These are phyloP conservation scores for Chaetoceros tenuissimus DNA, from an alignment of 108 stramenopile species.

Conservation along the genomic window DNA sequence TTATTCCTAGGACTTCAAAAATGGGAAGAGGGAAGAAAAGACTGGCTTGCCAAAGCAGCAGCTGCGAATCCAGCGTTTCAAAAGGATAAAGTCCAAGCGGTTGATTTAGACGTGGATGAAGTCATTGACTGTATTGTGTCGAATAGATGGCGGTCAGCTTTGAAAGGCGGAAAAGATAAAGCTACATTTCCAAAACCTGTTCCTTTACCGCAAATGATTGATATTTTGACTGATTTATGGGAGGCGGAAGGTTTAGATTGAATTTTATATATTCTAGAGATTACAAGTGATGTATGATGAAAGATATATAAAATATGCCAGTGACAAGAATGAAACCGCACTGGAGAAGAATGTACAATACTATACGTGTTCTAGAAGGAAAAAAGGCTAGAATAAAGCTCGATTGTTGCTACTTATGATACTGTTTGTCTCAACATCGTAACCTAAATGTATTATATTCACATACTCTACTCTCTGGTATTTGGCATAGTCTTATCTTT, in stretches of 20 bases:
- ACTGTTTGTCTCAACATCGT: no score
- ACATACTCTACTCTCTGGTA: no score
- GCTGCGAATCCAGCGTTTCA: conserved; percentile 1
- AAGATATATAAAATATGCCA: no score
- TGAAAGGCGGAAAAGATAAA: conserved; percentile 19
- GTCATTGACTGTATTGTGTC: conserved; percentile 71
- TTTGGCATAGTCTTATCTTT: no score
- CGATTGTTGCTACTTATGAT: no score
- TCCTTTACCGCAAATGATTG: conserved; percentile 71
- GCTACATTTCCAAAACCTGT: conserved; percentile 56
- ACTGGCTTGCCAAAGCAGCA: conserved; percentile 1
- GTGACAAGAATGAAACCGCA: no score
- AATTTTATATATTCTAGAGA: no score
- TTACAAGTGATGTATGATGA: no score
- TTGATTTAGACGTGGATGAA: conserved; percentile 61
- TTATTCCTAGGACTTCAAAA: not conserved
- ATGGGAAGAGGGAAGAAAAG: not conserved
- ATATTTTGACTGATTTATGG: conserved; percentile 75
- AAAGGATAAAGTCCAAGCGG: conserved; percentile 7
- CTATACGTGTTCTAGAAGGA: no score
- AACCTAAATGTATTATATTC: no score
- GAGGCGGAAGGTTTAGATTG: conserved; percentile 83
- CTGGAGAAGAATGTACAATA: no score
- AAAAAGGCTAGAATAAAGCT: no score
- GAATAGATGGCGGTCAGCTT: conserved; percentile 36